Conservation (phyloP, 306 rosid genomes). For the Vicia sativa region DNA sequence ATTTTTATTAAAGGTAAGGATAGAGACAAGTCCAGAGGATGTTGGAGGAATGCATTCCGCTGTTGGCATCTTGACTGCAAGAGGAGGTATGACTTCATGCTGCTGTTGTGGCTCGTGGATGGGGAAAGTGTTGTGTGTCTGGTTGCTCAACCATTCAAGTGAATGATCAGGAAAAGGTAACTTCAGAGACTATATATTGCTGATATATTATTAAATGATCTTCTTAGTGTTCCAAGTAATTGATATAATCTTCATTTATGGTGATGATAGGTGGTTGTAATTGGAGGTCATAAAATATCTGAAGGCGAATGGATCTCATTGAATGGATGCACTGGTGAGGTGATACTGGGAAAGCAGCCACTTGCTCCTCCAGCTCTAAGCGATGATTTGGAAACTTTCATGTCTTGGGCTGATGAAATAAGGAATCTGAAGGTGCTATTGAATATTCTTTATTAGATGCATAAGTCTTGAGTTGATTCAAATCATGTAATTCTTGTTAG, state of each 20-base stretch:
- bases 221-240: conserved; percentile 22
- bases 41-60: conserved; percentile 99
- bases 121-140: conserved; percentile 98
- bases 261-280: conserved; percentile 60
- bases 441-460: conserved; percentile 24
- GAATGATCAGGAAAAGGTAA: conserved; percentile 72
- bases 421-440: conserved; percentile 80
- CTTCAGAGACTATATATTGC: conserved; percentile 21
- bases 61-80: conserved; percentile 88
- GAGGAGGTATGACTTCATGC: conserved; percentile 99
- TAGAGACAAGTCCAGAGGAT: conserved; percentile 98
- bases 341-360: conserved; percentile 81
- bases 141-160: conserved; percentile 83
- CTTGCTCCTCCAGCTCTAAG: conserved; percentile 92
- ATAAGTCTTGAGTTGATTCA: too few species aligned
- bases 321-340: conserved; percentile 96
- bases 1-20: conserved; percentile 67
- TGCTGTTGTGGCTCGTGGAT: conserved; percentile 98
- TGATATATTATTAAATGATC: conserved; percentile 21
- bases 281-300: conserved; percentile 50
- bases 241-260: conserved; percentile 24
- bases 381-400: conserved; percentile 76
- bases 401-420: conserved; percentile 95
- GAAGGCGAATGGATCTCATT: conserved; percentile 98
- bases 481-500: too few species aligned